Evolutionary conservation across 257 asterid genomes (phyloP), one percentile per base, ranked within the genome.

Genomic region (Salvia rosmarinus): DNA sequence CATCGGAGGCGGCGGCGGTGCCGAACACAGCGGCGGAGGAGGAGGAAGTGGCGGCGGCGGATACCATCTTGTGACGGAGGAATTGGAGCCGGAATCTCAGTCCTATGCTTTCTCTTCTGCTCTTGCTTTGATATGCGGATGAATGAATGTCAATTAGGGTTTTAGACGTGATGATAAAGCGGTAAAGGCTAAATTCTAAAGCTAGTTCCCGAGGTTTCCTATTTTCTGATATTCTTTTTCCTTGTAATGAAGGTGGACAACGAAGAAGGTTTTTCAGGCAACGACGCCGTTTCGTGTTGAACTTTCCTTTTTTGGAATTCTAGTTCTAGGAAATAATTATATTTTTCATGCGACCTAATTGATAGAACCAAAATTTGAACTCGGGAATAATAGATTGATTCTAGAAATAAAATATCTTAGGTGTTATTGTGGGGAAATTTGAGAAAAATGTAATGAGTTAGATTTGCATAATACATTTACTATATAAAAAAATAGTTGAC

Each of bases 31-130:
- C 47, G 66, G 77, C 64, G 77, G 88, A 70, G 23, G 86, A 49
- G 57, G 88, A 57, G 73, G n/a, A n/a, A n/a, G 95, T 64, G 66
- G 89, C 75, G 67, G 90, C 71, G 78, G 92, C 71, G 79, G 92
- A 58, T 64, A 89, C 73, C 95, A 86, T 87, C 16, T 61, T 73
- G 73, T 25, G 90, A 74, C 79, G 79, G 75, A 78, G 77, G 49
- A 72, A 67, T 40, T 52, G 92, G 82, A 78, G 72, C 44, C 52
- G 67, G 75, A 80, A 65, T 78, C 78, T 77, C 77, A 80, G 79
- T 80, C 85, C 95, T 83, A 85, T 86, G 77, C 85, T 86, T 82
- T 83, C 85, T 72, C 71, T 72, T 57, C n/a, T 40, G 47, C 43
- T 44, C 32, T 12, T 67, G 73, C 63, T 63, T 49, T 30, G 60